Base-by-base conservation (phyloP, 1,284 basidiomycete genomes). In the Trametes sp. region DNA sequence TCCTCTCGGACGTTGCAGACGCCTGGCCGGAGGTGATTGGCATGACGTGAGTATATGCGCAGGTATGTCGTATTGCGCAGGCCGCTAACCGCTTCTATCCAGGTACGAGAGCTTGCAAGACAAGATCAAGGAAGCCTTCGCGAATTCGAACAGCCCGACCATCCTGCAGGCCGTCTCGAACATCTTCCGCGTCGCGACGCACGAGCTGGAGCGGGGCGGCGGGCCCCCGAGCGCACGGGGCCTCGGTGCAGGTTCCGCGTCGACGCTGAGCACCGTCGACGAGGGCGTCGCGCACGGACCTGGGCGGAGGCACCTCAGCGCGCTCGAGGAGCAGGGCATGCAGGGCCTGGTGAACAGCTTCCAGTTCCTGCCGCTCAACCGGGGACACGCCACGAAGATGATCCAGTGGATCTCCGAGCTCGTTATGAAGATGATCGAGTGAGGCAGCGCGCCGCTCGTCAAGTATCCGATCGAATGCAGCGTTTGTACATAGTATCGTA, bases 81-180 rank as follows among this genome's bases (percentile, higher is more conserved):
- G 10, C 21, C 29, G 24, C 65, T 68, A 46, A 68, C 66, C 55
- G 38, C 50, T 60, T 54, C 29, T 29, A 35, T 45, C 9, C 64
- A 95, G 93, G 16, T 95, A 93, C 70, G 93, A 95, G 62, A 84
- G 84, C 48, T 73, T 95, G 51, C 87, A 93, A 71, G 92, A 94
- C 57, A 87, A 87, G 64, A 87, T 95, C 72, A 88, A 87, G 65
- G 88, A 91, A n/a, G 84, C 87, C 0, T 88, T 95, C 67, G 84
- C 87, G 29, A 89, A 85, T 57, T 90, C 91, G 1, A 85, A 89
- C 8, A 93, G 92, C 65, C 81, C 90, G 3, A 78, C 82, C 1
- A 89, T 95, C 67, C 85, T 95, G 60, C 81, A 83, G 44, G 84
- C 89, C 19, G 87, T 89, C 24, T 90, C 92, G 5, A 87, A 82